Percentiles rank a stretch among this genome's conserved stretches.
phyloP scores from a whole-genome alignment of 179 eudicot species.

The Monotropa hypopitys region DNA sequence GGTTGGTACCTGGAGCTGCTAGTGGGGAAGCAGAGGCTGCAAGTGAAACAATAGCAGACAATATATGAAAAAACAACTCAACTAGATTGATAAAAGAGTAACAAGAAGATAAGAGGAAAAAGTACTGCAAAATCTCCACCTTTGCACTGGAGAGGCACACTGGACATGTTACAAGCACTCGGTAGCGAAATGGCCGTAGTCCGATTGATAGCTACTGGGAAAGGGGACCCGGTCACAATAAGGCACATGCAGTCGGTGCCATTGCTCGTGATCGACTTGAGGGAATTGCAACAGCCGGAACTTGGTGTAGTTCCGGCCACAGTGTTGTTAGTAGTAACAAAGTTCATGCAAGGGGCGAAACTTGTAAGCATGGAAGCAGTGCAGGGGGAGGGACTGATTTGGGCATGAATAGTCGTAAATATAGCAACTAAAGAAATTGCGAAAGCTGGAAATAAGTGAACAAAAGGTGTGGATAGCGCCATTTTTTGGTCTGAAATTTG shows the following conservation, averaged over 20 bases:
- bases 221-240: conserved; percentile 45
- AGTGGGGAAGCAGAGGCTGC: conserved; percentile 23
- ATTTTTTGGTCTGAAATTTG: neutral
- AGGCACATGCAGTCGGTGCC: conserved; percentile 58
- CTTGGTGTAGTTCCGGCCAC: conserved; percentile 36
- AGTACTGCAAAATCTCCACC: conserved; percentile 17
- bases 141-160: conserved; percentile 69
- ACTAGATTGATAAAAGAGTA: neutral
- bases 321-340: conserved; percentile 42
- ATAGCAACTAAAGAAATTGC: conserved; percentile 9
- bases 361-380: conserved; percentile 46
- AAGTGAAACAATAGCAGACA: neutral
- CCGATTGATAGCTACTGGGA: conserved; percentile 52
- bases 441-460: conserved; percentile 5
- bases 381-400: conserved; percentile 37
- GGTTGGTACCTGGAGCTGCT: conserved; percentile 30
- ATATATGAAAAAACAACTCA: neutral
- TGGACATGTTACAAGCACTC: conserved; percentile 56
- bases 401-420: conserved; percentile 19
- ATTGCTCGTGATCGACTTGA: conserved; percentile 33
- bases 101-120: neutral
- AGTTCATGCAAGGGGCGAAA: conserved; percentile 52
- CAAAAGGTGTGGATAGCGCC: neutral
- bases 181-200: conserved; percentile 59
- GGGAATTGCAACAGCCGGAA: conserved; percentile 46